Evolutionary conservation across 495 filamentous ascomycete genomes (phyloP).

Genomic region (Aspergillus bridgeri): DNA sequence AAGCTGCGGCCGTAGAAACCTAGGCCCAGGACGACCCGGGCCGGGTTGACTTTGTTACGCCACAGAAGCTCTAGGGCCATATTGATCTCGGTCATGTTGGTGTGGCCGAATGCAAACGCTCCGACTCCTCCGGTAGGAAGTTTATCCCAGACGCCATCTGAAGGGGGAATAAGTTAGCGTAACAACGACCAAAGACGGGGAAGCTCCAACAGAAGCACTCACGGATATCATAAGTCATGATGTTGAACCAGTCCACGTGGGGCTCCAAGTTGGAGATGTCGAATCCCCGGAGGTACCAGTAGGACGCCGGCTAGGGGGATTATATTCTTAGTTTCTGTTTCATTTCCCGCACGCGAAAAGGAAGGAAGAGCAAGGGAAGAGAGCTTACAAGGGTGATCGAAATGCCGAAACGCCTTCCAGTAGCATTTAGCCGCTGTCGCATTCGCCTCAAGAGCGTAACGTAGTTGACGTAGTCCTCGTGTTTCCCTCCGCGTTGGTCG

Average conservation of each 20-base stretch:
- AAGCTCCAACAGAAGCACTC: slow-evolving; percentile 6
- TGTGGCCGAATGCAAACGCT: slow-evolving; percentile 25
- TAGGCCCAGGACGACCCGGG: slow-evolving; percentile 39
- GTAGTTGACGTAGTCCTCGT: slow-evolving; percentile 42
- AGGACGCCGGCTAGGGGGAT: slow-evolving; percentile 23
- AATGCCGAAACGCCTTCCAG: slow-evolving; percentile 35
- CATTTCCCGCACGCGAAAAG: neutral
- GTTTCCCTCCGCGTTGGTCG: slow-evolving; percentile 33
- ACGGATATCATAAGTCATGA: slow-evolving; percentile 51
- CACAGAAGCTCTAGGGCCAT: slow-evolving; percentile 35
- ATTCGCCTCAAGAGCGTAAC: slow-evolving; percentile 41
- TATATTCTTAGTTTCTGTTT: neutral
- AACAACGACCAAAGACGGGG: neutral
- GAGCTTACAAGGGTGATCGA: slow-evolving; percentile 24
- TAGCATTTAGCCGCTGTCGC: slow-evolving; percentile 26
- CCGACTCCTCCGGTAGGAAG: slow-evolving; percentile 15
- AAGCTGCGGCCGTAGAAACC: slow-evolving; percentile 43
- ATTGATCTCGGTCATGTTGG: slow-evolving; percentile 41
- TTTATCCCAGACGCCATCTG: slow-evolving; percentile 27
- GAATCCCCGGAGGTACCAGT: slow-evolving; percentile 45
- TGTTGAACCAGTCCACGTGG: slow-evolving; percentile 47
- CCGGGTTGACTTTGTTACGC: slow-evolving; percentile 31
- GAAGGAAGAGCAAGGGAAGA: neutral
- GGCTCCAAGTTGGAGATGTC: slow-evolving; percentile 39
- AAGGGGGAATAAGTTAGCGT: neutral